phyloP scores from a whole-genome alignment of 257 asterid genomes.

The Penstemon newberryi region DNA sequence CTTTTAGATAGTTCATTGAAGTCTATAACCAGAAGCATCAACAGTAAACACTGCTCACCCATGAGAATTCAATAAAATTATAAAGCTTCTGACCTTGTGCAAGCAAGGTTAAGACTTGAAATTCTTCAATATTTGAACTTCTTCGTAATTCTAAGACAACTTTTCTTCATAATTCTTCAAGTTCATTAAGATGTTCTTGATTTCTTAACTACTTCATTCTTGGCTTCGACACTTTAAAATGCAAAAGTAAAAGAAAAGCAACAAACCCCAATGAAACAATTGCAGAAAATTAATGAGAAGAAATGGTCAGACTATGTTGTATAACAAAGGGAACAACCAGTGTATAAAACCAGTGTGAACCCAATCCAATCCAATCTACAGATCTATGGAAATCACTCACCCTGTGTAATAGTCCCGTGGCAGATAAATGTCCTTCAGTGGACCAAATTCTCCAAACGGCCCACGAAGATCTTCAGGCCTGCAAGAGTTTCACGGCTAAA shows the following conservation, averaged over 20 bases:
- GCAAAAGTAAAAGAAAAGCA: conserved; percentile 23
- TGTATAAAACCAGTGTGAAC: conserved; percentile 1
- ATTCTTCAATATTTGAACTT: conserved; percentile 49
- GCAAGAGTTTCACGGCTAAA: conserved; percentile 12
- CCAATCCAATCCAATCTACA: not conserved
- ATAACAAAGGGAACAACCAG: conserved; percentile 8
- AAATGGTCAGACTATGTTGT: conserved; percentile 2
- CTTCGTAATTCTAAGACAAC: conserved; percentile 47
- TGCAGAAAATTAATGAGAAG: conserved; percentile 7
- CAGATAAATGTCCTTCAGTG: conserved; percentile 61
- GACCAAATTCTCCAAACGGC: conserved; percentile 69
- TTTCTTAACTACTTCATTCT: conserved; percentile 53
- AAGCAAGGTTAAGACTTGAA: conserved; percentile 46
- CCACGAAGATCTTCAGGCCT: conserved; percentile 77
- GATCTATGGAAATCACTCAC: conserved; percentile 35
- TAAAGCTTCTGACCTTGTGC: conserved; percentile 46
- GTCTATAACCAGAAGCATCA: not conserved
- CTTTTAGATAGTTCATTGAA: not conserved
- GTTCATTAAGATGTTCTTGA: conserved; percentile 56
- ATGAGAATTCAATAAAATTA: conserved; percentile 27
- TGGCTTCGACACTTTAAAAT: conserved; percentile 59
- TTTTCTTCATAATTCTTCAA: conserved; percentile 58
- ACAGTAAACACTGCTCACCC: conserved; percentile 22
- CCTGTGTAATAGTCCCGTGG: conserved; percentile 64
- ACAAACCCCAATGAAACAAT: conserved; percentile 36